Percentiles rank a stretch among this genome's conserved stretches.
These are phyloP conservation scores for Russula emetica DNA, from an alignment of 768 basidiomycete species.

Conservation along the genomic window DNA sequence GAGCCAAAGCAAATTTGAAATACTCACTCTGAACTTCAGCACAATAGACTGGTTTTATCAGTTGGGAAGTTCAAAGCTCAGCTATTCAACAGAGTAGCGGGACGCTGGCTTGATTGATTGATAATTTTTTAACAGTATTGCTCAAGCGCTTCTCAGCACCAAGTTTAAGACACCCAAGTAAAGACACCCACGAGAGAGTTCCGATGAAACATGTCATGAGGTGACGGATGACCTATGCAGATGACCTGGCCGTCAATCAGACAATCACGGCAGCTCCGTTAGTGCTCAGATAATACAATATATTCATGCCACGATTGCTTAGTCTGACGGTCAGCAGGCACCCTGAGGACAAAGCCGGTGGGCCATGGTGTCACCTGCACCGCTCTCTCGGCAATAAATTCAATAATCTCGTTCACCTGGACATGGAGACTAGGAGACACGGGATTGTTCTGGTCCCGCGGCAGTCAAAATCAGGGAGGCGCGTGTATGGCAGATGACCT, in stretches of 20 bases:
- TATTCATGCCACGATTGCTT: conserved; percentile 1
- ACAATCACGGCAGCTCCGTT: background rate
- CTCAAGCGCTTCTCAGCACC: too few species aligned
- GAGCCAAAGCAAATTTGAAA: background rate
- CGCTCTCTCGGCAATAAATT: background rate
- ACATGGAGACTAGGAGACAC: background rate
- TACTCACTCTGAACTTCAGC: background rate
- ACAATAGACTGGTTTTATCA: background rate
- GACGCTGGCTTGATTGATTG: background rate
- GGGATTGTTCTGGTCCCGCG: conserved; percentile 1
- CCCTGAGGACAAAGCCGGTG: background rate
- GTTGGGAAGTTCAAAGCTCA: background rate
- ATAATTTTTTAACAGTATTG: too few species aligned
- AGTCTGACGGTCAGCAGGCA: background rate
- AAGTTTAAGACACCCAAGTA: background rate
- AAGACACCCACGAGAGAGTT: background rate
- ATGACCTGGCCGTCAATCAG: conserved; percentile 14
- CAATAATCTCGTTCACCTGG: background rate
- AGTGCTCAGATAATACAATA: conserved; percentile 3
- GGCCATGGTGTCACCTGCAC: background rate
- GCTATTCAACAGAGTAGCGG: background rate
- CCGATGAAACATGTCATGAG: background rate
- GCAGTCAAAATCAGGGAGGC: conserved; percentile 4
- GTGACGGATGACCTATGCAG: conserved; percentile 14
- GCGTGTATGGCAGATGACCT: conserved; percentile 21